Evolutionary conservation across 2,329 filamentous ascomycete genomes (phyloP), one percentile per base, ranked within the genome.

Genomic region (Verticillium klebahnii): DNA sequence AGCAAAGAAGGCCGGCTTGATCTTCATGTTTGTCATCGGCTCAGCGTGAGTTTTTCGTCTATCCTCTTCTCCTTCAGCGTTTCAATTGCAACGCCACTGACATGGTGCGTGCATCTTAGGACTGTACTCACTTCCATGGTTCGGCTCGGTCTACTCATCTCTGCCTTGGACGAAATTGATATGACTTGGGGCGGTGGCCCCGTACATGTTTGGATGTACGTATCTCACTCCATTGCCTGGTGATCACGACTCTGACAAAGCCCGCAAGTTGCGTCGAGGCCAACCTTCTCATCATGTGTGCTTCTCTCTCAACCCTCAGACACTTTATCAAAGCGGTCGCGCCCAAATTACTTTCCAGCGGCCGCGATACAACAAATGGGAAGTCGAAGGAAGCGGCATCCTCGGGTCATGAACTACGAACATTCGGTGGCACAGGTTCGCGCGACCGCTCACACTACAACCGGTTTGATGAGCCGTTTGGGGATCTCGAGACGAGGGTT

Each of bases 1-100:
- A 36, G 73, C 73, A 17, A 79, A 82, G 60, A 82, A 80, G 65
- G 63, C 79, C 25, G 78, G 72, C 0, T 68, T 81, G 1, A 68
- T 71, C 0, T 64, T 74, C 0, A 74, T 82, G 57, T 79, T 83
- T 57, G 77, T 74, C 5, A 68, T 82, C 11, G 78, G 78, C 39
- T 74, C 66, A 0, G 64, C 67, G 69, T 70, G 62, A 56, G 67
- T 56, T 11, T 7, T 12, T n/a, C 1, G 5, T 29, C 37, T 19
- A 7, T 3, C 15, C 9, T 15, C 15, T 19, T 15, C 3, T 2
- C 14, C 32, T 36, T n/a, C 15, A 15, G 6, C 37, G 5, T 19
- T 15, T 5, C 34, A 36, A 40, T 7, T 17, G 15, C 2, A 31
- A 8, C 11, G 2, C 9, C 7, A 0, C 8, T 12, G 2, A 54